Evolutionary conservation across 2,329 filamentous ascomycete species (phyloP), one percentile per base, ranked within the genome.

Genomic region (Scedosporium aurantiacum): DNA sequence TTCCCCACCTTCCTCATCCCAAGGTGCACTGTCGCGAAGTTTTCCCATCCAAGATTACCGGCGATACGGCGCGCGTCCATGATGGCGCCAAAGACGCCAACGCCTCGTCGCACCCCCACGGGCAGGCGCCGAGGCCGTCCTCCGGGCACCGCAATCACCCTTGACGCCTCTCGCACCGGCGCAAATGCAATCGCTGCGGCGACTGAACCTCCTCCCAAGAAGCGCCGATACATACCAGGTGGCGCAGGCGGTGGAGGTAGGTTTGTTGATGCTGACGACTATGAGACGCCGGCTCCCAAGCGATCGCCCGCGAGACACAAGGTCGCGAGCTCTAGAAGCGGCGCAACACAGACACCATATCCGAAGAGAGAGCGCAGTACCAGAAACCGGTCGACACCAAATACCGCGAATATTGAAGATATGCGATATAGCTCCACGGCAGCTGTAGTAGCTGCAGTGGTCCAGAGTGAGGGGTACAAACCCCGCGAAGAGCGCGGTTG

Each of bases 391-490:
- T 76, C 83, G 60, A 81, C 79, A 27, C 76, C 84, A 63, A 68
- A 71, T 5, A 78, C 77, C 65, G 79, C 78, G 61, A 78, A 78
- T 62, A 75, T 77, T 63, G 82, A 82, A 65, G 81, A 78, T 66
- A 89, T 89, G 71, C 83, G 89, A 66, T 95, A 89, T 74, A 91
- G 88, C 68, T 93, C 90, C 55, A 91, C 88, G n/a, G 91, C 93
- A 12, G 91, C 91, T 28, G 90, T 92, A 25, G 90, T 92, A 58
- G 91, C 91, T 5, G 88, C 89, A 3, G 88, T 94, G 63, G 90
- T 91, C 67, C 91, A 96, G 70, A 92, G 86, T 68, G 94, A 97
- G 77, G 92, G 93, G 58, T 97, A 97, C 75, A 99, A 99, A 72
- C 94, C 94, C 37, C 83, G 94, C 69, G 94, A 99, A 75, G 94